Percentiles rank a stretch among this genome's conserved stretches.
These are phyloP conservation scores for Phytopythium sindhum DNA, from an alignment of 352 stramenopile genomes.

Conservation along the genomic window DNA sequence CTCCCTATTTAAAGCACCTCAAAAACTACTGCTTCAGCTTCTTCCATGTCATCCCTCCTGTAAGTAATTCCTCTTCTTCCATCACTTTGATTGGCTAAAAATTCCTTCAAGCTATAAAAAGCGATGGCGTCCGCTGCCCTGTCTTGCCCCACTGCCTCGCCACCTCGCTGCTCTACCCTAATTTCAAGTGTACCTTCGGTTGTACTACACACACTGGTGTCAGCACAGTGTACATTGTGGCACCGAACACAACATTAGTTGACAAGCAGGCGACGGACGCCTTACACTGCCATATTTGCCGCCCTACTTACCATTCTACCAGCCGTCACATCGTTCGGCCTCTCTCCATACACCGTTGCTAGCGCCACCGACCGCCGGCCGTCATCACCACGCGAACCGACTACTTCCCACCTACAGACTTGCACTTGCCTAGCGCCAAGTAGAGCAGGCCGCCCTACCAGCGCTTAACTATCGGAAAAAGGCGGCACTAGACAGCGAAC, in stretches of 20 bases:
- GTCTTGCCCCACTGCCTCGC: too few species aligned
- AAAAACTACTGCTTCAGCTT: neutral
- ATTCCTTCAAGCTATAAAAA: neutral
- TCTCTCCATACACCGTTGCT: neutral
- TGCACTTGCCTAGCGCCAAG: neutral
- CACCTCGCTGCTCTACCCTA: too few species aligned
- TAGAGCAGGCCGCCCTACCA: neutral
- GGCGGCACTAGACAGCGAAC: too few species aligned
- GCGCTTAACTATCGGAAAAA: neutral
- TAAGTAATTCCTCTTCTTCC: neutral
- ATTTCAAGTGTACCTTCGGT: neutral
- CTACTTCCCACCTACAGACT: neutral
- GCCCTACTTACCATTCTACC: neutral
- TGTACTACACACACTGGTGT: too few species aligned
- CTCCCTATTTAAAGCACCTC: neutral
- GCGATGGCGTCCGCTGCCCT: neutral
- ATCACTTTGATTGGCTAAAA: neutral
- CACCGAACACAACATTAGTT: too few species aligned
- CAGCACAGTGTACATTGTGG: too few species aligned
- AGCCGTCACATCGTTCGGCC: neutral
- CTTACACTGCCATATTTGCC: too few species aligned
- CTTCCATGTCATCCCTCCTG: neutral
- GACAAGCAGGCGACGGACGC: constrained; percentile 3
- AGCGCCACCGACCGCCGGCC: neutral
- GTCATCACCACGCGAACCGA: neutral